A percentile compares a stretch with the other conserved stretches of the same genome.
Evolutionary conservation across 2,329 filamentous ascomycete genomes (phyloP).

Genomic region (Pseudocercospora crystallina): DNA sequence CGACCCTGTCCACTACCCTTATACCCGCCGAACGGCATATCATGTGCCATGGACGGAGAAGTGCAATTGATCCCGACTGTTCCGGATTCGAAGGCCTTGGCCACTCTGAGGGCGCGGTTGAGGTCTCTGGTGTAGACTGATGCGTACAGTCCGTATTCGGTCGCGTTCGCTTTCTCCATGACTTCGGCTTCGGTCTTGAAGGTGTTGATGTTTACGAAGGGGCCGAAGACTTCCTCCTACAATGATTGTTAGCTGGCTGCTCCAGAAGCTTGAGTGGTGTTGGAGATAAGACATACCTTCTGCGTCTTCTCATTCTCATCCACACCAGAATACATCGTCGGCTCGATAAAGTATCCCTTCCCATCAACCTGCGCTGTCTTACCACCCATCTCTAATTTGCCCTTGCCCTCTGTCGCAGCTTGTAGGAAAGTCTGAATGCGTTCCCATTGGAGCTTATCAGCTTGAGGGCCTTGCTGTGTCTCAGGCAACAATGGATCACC

Average conservation of each 20-base stretch:
- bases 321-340: slow-evolving; percentile 49
- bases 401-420: slow-evolving; percentile 23
- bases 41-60: slow-evolving; percentile 33
- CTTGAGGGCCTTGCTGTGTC: slow-evolving; percentile 71
- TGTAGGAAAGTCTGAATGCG: slow-evolving; percentile 31
- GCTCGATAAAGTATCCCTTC: slow-evolving; percentile 48
- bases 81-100: slow-evolving; percentile 42
- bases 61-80: slow-evolving; percentile 44
- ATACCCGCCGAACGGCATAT: slow-evolving; percentile 45
- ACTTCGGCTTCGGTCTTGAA: slow-evolving; percentile 39
- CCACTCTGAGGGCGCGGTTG: slow-evolving; percentile 39
- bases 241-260: not conserved
- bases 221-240: slow-evolving; percentile 41
- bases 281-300: slow-evolving; percentile 25
- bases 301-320: slow-evolving; percentile 42
- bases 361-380: slow-evolving; percentile 21
- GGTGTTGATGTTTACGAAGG: slow-evolving; percentile 39
- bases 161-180: slow-evolving; percentile 38
- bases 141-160: slow-evolving; percentile 41
- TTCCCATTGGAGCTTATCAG: slow-evolving; percentile 52
- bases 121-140: slow-evolving; percentile 40
- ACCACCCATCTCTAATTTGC: slow-evolving; percentile 28
- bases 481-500: slow-evolving; percentile 67
- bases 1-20: slow-evolving; percentile 35
- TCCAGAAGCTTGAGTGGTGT: too few relatives aligned